Percentiles rank a stretch among this genome's conserved stretches.
Conservation (phyloP, 768 basidiomycete genomes). For the Boletus pseudo-olivaceus region DNA sequence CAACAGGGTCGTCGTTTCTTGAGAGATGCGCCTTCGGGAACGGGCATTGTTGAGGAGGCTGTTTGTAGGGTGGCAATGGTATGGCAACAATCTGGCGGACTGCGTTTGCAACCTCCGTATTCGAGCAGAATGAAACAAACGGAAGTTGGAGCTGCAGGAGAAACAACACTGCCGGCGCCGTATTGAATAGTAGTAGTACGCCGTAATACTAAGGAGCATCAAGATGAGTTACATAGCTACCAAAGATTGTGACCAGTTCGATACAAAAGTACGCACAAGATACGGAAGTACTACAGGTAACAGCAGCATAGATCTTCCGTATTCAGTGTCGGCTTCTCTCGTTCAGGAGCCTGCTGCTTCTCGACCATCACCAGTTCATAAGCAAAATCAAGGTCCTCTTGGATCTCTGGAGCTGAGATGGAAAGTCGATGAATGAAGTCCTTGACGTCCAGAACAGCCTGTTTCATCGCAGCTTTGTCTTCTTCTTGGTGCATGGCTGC, state of each 20-base stretch:
- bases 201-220: too few species aligned
- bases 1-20: constrained; percentile 9
- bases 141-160: neutral
- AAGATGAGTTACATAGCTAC: too few species aligned
- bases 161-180: neutral
- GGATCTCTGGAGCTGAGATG: constrained; percentile 14
- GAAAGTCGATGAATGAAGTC: constrained; percentile 28
- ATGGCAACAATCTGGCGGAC: constrained; percentile 1
- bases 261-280: too few species aligned
- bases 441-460: constrained; percentile 25
- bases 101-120: constrained; percentile 9
- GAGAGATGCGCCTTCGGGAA: constrained; percentile 1
- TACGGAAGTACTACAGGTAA: too few species aligned
- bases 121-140: constrained; percentile 14
- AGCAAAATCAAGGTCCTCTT: constrained; percentile 28
- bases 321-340: constrained; percentile 23
- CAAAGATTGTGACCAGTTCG: too few species aligned
- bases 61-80: constrained; percentile 1
- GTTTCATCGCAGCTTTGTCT: constrained; percentile 27
- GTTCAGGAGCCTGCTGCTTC: constrained; percentile 1
- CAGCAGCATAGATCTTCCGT: constrained; percentile 19
- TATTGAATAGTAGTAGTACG: too few species aligned
- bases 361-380: constrained; percentile 34
- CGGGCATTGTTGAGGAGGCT: too few species aligned
- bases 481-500: constrained; percentile 27